Conservation (phyloP, 371 early-diverging fungal species). For the Mucor piriformis region DNA sequence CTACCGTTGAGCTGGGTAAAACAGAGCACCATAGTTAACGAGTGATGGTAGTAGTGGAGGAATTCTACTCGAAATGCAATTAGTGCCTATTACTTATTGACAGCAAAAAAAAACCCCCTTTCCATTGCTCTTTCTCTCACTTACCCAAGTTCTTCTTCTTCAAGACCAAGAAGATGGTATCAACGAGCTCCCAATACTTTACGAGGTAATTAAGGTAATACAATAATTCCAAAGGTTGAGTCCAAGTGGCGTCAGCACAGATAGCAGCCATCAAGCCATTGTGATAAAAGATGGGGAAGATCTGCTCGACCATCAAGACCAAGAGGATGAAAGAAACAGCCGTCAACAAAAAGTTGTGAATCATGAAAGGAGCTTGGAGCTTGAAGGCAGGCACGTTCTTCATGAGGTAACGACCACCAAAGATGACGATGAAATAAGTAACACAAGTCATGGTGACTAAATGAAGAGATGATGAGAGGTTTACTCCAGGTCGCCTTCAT, state of each 20-base stretch:
- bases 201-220: conserved; percentile 87
- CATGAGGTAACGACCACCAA: conserved; percentile 74
- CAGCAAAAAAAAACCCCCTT: background rate
- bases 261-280: conserved; percentile 74
- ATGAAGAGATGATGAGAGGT: background rate
- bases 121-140: too few relatives aligned
- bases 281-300: conserved; percentile 63
- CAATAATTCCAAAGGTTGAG: conserved; percentile 72
- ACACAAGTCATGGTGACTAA: conserved; percentile 55
- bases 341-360: conserved; percentile 79
- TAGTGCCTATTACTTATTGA: too few relatives aligned
- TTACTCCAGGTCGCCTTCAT: background rate
- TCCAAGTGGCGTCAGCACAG: conserved; percentile 70
- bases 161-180: conserved; percentile 40
- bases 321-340: conserved; percentile 66
- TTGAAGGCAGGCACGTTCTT: conserved; percentile 64
- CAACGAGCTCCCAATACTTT: conserved; percentile 83
- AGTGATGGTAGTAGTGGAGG: conserved; percentile 91
- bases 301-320: conserved; percentile 70
- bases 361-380: conserved; percentile 65
- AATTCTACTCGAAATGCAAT: too few relatives aligned
- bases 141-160: conserved; percentile 44
- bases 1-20: conserved; percentile 80
- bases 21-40: conserved; percentile 89
- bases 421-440: conserved; percentile 72